Conservation (phyloP, 163 green algal genomes). For the Prototheca stagnorum region DNA sequence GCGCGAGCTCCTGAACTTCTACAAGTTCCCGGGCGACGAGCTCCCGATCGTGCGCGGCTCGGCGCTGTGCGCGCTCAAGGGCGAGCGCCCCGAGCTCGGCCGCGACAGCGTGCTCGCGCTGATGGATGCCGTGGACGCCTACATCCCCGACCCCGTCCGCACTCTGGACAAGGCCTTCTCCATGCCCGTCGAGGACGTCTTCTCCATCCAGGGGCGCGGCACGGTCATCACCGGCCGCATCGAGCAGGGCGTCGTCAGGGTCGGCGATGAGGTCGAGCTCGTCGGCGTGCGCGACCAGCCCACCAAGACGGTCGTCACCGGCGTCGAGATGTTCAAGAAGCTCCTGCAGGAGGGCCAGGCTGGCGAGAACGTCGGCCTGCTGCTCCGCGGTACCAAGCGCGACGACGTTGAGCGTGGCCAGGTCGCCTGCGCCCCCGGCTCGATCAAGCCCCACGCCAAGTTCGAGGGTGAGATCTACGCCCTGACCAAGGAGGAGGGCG, state of each 20-base stretch:
- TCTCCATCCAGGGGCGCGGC: constrained; percentile 86
- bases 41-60: constrained; percentile 83
- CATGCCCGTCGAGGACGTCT: constrained; percentile 97
- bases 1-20: constrained; percentile 89
- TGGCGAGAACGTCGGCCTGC: constrained; percentile 93
- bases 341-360: constrained; percentile 76
- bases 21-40: constrained; percentile 91
- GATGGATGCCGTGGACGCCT: constrained; percentile 73
- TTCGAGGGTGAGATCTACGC: constrained; percentile 66
- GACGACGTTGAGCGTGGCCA: constrained; percentile 82
- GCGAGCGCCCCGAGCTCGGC: constrained; percentile 56
- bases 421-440: constrained; percentile 57
- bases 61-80: constrained; percentile 82
- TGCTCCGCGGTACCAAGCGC: constrained; percentile 90
- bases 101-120: constrained; percentile 69
- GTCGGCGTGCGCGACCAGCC: constrained; percentile 58
- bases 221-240: constrained; percentile 92
- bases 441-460: constrained; percentile 43
- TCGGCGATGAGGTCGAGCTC: constrained; percentile 88
- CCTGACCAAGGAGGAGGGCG: constrained; percentile 95
- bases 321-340: constrained; percentile 87
- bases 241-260: constrained; percentile 85
- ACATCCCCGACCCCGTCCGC: constrained; percentile 64
- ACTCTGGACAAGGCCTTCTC: constrained; percentile 90
- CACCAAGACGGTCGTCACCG: constrained; percentile 81